A percentile compares a stretch with the other conserved stretches of the same genome.
phyloP scores from a whole-genome alignment of 495 filamentous ascomycete species.

The Aspergillus conjunctus region DNA sequence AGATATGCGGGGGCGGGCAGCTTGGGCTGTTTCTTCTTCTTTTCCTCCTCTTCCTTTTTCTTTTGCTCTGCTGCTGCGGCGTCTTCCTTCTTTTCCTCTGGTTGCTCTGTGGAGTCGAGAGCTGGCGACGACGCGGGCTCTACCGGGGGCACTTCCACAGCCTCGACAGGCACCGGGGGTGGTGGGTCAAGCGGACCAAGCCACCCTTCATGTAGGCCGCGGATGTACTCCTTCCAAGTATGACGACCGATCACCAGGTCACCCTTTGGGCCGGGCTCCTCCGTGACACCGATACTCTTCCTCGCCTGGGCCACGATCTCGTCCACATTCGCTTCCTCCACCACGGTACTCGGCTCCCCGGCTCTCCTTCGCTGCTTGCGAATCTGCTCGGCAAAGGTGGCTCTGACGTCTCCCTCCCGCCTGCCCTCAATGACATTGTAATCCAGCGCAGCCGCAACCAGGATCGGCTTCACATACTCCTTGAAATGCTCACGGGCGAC shows the following conservation, averaged over 20 bases:
- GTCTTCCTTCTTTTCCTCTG: constrained; percentile 32
- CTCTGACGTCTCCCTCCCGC: constrained; percentile 83
- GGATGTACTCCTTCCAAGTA: constrained; percentile 96
- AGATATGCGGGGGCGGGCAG: constrained; percentile 63
- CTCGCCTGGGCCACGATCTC: constrained; percentile 59
- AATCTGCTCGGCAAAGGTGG: constrained; percentile 78
- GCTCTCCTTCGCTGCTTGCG: constrained; percentile 62
- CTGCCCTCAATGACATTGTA: constrained; percentile 94
- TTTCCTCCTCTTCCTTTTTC: constrained; percentile 45
- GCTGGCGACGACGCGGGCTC: constrained; percentile 31
- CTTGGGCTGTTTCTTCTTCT: constrained; percentile 53
- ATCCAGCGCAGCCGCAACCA: constrained; percentile 87
- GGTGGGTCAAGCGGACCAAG: constrained; percentile 74
- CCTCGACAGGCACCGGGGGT: constrained; percentile 23
- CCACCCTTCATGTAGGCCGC: constrained; percentile 95
- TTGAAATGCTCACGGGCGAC: constrained; percentile 88
- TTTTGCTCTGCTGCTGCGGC: constrained; percentile 24
- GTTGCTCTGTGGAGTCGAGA: constrained; percentile 22
- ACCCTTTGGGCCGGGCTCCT: constrained; percentile 73
- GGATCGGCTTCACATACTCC: constrained; percentile 91
- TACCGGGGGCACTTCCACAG: constrained; percentile 29
- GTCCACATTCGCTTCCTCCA: constrained; percentile 46
- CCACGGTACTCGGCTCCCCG: constrained; percentile 51
- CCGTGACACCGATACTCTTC: constrained; percentile 60
- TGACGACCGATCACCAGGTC: constrained; percentile 90